phyloP scores from a whole-genome alignment of 2,329 filamentous ascomycete genomes.

The Tolypocladium amazonense region DNA sequence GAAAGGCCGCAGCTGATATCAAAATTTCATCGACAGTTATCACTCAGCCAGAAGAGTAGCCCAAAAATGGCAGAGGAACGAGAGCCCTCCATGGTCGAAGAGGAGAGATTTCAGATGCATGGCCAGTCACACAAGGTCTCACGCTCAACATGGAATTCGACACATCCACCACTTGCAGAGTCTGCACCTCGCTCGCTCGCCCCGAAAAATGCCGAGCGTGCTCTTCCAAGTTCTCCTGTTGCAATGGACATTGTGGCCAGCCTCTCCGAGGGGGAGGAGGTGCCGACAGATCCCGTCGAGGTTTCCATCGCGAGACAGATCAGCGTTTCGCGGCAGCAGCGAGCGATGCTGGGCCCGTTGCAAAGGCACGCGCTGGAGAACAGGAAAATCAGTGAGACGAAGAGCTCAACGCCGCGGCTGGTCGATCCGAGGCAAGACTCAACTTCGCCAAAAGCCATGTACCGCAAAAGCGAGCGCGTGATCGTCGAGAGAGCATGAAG shows the following conservation, averaged over 20 bases:
- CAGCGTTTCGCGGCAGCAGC: conserved; percentile 51
- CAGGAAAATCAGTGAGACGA: conserved; percentile 20
- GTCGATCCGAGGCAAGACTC: conserved; percentile 24
- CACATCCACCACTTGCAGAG: neutral
- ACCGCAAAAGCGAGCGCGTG: conserved; percentile 43
- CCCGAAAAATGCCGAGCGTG: neutral
- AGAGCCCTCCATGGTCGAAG: neutral
- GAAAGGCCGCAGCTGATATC: conserved; percentile 7
- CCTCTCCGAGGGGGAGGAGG: conserved; percentile 11
- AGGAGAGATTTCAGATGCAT: neutral
- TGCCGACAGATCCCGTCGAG: conserved; percentile 46
- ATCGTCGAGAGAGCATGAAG: conserved; percentile 35
- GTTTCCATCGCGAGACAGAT: conserved; percentile 60
- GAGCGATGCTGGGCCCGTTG: conserved; percentile 46
- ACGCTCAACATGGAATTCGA: conserved; percentile 1
- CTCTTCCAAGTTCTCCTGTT: neutral
- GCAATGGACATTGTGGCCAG: neutral
- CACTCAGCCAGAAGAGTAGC: neutral
- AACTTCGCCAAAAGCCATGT: conserved; percentile 21
- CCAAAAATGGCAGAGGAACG: neutral
- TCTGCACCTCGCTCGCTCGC: neutral
- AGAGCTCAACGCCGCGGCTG: conserved; percentile 34
- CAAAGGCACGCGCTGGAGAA: conserved; percentile 15
- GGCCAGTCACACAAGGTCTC: neutral
- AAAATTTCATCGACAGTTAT: conserved; percentile 6